Evolutionary conservation across 495 filamentous ascomycete species (phyloP), one percentile per base, ranked within the genome.

Genomic region (Xylaria intraflava): DNA sequence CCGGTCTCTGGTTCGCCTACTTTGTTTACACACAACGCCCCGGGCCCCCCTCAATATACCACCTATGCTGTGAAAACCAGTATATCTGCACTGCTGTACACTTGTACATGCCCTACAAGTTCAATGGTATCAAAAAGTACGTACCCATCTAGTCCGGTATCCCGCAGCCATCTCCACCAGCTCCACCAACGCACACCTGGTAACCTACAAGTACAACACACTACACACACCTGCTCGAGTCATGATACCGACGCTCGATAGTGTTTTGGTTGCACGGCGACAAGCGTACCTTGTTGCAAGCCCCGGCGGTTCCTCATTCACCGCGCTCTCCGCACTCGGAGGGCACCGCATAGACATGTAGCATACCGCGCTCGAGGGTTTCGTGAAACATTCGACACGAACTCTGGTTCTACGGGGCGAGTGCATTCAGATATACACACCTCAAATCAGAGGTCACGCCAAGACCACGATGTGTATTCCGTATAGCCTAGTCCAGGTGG

Each of bases 381-480:
- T 38, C 31, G 51, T 53, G 42, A 31, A 29, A 53, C 51, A 46
- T 38, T 38, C 42, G 51, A 45, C 51, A 46, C 51, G 42, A 46
- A 40, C 31, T 46, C 49, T 42, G 49, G 47, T 36, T 38, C 31
- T 43, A n/a, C n/a, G n/a, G n/a, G n/a, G n/a, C n/a, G n/a, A n/a
- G n/a, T n/a, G n/a, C n/a, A n/a, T n/a, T n/a, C n/a, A n/a, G n/a
- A n/a, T n/a, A n/a, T n/a, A n/a, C n/a, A n/a, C n/a, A n/a, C n/a
- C n/a, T n/a, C n/a, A n/a, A n/a, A n/a, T n/a, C n/a, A n/a, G n/a
- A n/a, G n/a, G n/a, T n/a, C n/a, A n/a, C n/a, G n/a, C n/a, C n/a
- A n/a, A n/a, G n/a, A n/a, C n/a, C n/a, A n/a, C n/a, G n/a, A 35
- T 35, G 14, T 35, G 31, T 35, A 35, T 38, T 14, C 10, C 12